Base-by-base conservation (phyloP, 768 basidiomycete species). In the Rhodocollybia butyracea region DNA sequence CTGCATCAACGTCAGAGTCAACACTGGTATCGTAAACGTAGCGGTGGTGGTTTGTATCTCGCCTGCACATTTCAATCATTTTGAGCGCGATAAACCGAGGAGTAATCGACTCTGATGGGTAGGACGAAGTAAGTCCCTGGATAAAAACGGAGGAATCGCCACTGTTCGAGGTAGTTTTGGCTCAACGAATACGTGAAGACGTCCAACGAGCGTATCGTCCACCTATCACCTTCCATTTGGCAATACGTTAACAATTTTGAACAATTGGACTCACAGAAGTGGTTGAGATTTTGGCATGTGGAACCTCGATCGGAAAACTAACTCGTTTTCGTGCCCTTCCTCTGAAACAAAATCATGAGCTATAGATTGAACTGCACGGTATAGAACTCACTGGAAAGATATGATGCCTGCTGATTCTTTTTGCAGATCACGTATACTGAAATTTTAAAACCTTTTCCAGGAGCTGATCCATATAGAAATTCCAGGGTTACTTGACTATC, bases 1-100 rank as follows among this genome's bases (percentile, higher is more conserved):
- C 61, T 3, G 66, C 63, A 27, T 64, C 64, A 5, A 64, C 57
- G n/a, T 69, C 66, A 45, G 68, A 46, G 30, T 72, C 72, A 2
- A 60, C 42, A 4, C 2, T 27, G 5, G 26, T 13, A 15, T 41
- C 40, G 19, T 29, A 39, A 13, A 26, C 34, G 26, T 77, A 64
- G 17, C 66, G 66, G 38, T 53, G 61, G 42, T 63, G 41, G 11
- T 19, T 53, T 53, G 67, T 64, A 5, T 39, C 57, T 17, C 56
- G 17, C 12, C 70, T 68, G 36, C 63, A 66, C 21, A 56, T 53
- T 3, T 46, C 41, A 3, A 74, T 29, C 55, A 77, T 76, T 10
- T 60, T 60, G 6, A 64, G 56, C 29, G 71, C 64, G 57, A 71
- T 75, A 69, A 70, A 76, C 17, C 60, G 59, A 1, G 75, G 73